Evolutionary conservation across 257 asterid genomes (phyloP), one percentile per base, ranked within the genome.

Genomic region (Coffea eugenioides): DNA sequence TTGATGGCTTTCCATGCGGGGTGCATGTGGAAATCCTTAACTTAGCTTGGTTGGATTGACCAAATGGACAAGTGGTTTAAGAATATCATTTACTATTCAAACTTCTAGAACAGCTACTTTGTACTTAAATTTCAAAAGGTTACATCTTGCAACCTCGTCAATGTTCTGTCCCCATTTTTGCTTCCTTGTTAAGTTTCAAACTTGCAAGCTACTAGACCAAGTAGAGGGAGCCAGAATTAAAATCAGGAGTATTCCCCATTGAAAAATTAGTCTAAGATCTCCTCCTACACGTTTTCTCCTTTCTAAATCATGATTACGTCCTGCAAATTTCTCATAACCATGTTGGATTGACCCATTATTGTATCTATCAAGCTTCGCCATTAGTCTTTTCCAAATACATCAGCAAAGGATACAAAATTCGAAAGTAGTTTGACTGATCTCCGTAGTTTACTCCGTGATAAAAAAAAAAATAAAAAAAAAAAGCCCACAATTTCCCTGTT

Each of bases 11-110:
- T 39, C 25, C 54, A 57, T 41, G 77, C 23, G 46, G 77, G 79
- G 27, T 66, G 61, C 76, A 31, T 65, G 80, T 69, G 73, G 41
- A 25, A 75, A 65, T 34, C 8, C 49, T 64, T 73, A 54, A 51
- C 45, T n/a, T 73, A 54, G 65, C 45, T n/a, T 66, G 61, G 51
- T 80, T 54, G 21, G 23, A 34, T 73, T 80, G 57, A 23, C 51
- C 6, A n/a, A 18, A 54, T 73, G 9, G 25, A 72, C 64, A 72
- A 72, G 25, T 27, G n/a, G 27, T 2, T 27, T 15, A 25, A 8
- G 52, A 73, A 39, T 49, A 20, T 73, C 25, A 73, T 0, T 39
- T 39, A 39, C 8, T 31, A 23, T 25, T 45, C 59, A 69, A 18
- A 21, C 15, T 71, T 12, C 18, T 45, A 52, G 61, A 73, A 31